Conservation (phyloP, 768 basidiomycete species). For the Termitomyces sp. region DNA sequence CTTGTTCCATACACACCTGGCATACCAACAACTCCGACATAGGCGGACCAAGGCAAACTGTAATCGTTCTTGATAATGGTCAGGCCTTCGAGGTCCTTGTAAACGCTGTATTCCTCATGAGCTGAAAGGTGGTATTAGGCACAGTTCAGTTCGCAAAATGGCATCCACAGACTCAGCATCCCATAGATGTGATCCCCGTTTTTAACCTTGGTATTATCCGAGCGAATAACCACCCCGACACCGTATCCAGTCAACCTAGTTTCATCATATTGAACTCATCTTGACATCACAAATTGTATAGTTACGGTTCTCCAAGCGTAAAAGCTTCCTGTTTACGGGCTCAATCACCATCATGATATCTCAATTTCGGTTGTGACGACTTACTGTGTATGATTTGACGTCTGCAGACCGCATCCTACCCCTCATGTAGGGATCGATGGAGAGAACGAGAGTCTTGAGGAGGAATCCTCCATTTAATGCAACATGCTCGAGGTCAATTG, state of each 20-base stretch:
- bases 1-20: constrained; percentile 29
- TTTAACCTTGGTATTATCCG: constrained; percentile 14
- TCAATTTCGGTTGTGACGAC: neutral
- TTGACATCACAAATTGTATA: neutral
- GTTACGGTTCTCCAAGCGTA: constrained; percentile 21
- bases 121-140: constrained; percentile 17
- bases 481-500: constrained; percentile 38
- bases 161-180: constrained; percentile 9
- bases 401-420: constrained; percentile 27
- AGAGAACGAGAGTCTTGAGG: constrained; percentile 38
- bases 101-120: constrained; percentile 36
- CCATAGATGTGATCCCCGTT: constrained; percentile 29
- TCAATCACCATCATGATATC: neutral
- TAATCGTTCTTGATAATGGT: constrained; percentile 32
- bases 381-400: constrained; percentile 13
- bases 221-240: constrained; percentile 16
- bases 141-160: no score
- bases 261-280: neutral
- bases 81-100: constrained; percentile 10
- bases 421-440: constrained; percentile 40
- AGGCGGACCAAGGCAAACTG: constrained; percentile 42
- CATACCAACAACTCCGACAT: constrained; percentile 49
- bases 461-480: constrained; percentile 19
- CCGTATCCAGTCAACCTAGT: constrained; percentile 15
- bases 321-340: neutral